Conservation (phyloP, 2,329 filamentous ascomycete species). For the Tolypocladium capitatum region DNA sequence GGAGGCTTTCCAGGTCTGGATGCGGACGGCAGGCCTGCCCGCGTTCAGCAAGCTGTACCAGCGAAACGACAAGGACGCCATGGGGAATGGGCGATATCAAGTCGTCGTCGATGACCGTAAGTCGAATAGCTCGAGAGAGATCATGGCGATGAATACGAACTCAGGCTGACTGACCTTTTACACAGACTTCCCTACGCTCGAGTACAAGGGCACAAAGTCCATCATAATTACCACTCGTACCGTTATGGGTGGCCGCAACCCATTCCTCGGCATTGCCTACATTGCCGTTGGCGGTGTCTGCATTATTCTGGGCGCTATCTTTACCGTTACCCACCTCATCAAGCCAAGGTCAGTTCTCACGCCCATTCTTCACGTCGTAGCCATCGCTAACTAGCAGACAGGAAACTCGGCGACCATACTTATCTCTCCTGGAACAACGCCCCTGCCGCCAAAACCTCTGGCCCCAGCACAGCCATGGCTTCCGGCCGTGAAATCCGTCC, state of each 20-base stretch:
- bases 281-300: slow-evolving; percentile 88
- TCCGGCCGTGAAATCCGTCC: slow-evolving; percentile 43
- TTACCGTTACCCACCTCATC: slow-evolving; percentile 82
- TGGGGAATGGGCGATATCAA: slow-evolving; percentile 61
- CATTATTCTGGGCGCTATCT: slow-evolving; percentile 74
- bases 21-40: slow-evolving; percentile 89
- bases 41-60: slow-evolving; percentile 88
- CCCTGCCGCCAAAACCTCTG: slow-evolving; percentile 28
- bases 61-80: slow-evolving; percentile 58
- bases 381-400: slow-evolving; percentile 19
- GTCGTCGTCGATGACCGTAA: slow-evolving; percentile 67
- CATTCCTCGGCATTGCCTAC: slow-evolving; percentile 93
- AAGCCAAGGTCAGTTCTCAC: slow-evolving; percentile 57
- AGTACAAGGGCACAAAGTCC: slow-evolving; percentile 78
- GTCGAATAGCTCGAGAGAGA: slow-evolving; percentile 19
- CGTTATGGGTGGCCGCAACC: slow-evolving; percentile 88
- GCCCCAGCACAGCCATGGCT: slow-evolving; percentile 30
- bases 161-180: background rate
- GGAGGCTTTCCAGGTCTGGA: slow-evolving; percentile 94
- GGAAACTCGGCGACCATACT: slow-evolving; percentile 95
- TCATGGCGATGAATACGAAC: no score
- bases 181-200: slow-evolving; percentile 64
- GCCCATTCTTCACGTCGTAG: slow-evolving; percentile 2
- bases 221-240: slow-evolving; percentile 81
- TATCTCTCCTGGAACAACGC: slow-evolving; percentile 88